Conservation (phyloP, 345 rosid species). For the Cochlearia excelsa region DNA sequence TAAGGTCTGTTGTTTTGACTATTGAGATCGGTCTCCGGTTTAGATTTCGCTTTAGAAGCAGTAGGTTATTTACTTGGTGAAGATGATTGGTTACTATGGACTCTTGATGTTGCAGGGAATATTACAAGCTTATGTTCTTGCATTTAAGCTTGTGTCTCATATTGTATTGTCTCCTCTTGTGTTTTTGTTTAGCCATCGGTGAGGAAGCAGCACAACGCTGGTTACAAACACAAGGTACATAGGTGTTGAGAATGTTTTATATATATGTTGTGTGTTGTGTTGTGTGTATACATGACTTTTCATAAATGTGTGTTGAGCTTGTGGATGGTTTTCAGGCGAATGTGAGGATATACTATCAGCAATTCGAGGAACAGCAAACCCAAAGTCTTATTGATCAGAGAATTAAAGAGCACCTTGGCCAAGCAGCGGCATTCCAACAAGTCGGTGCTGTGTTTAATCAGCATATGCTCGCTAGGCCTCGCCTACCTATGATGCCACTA, state of each 20-base stretch:
- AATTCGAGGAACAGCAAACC: slow-evolving; percentile 98
- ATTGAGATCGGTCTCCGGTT: slow-evolving; percentile 8
- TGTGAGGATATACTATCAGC: slow-evolving; percentile 88
- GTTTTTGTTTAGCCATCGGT: slow-evolving; percentile 79
- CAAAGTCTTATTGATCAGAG: slow-evolving; percentile 95
- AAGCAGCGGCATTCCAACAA: slow-evolving; percentile 79
- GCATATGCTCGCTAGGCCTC: slow-evolving; percentile 78
- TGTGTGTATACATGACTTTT: neutral
- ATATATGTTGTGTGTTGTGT: neutral
- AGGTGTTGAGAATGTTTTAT: neutral
- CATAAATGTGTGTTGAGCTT: neutral
- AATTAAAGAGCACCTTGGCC: slow-evolving; percentile 93
- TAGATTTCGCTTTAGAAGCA: slow-evolving; percentile 34
- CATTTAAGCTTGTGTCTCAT: neutral
- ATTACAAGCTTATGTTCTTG: slow-evolving; percentile 1
- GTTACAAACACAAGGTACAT: slow-evolving; percentile 93
- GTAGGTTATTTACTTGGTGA: neutral
- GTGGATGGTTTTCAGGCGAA: slow-evolving; percentile 57
- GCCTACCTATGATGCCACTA: slow-evolving; percentile 68
- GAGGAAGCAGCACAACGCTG: slow-evolving; percentile 98
- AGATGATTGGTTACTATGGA: neutral
- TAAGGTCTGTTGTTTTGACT: neutral
- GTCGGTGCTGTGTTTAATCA: slow-evolving; percentile 91
- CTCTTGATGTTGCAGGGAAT: neutral
- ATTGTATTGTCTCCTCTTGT: neutral